phyloP scores from a whole-genome alignment of 495 filamentous ascomycete species.

The Echria macrotheca region DNA sequence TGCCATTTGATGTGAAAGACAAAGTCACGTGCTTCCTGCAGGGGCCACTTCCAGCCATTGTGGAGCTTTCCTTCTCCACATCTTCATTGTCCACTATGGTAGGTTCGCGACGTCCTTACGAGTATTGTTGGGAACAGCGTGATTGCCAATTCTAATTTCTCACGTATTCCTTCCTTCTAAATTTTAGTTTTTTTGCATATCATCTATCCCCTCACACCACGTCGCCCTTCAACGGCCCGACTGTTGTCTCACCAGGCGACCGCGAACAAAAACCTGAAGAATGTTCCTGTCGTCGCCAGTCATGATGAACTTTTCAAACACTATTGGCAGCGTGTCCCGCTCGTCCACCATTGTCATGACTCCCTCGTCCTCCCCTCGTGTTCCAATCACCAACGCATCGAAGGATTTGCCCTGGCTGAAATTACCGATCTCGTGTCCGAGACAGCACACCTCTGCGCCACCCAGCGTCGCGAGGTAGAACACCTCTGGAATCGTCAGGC shows the following conservation, averaged over 20 bases:
- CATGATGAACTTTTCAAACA: conserved; percentile 63
- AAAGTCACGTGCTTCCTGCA: too few relatives aligned
- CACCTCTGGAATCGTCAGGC: conserved; percentile 46
- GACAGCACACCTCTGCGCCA: conserved; percentile 55
- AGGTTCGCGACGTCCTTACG: too few relatives aligned
- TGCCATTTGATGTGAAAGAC: too few relatives aligned
- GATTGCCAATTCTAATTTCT: too few relatives aligned
- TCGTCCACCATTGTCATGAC: conserved; percentile 52
- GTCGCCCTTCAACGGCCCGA: too few relatives aligned
- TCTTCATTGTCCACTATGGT: too few relatives aligned
- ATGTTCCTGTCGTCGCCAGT: conserved; percentile 63
- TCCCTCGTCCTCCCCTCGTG: conserved; percentile 32
- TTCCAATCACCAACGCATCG: conserved; percentile 56
- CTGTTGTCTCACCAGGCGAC: conserved; percentile 45
- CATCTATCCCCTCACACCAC: conserved; percentile 15
- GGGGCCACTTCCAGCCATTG: too few relatives aligned
- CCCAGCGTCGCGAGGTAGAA: conserved; percentile 61
- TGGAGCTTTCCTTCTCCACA: too few relatives aligned
- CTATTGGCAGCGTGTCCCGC: conserved; percentile 37
- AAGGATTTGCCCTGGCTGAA: conserved; percentile 60
- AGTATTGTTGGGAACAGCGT: too few relatives aligned
- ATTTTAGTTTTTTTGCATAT: too few relatives aligned
- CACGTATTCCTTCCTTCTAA: too few relatives aligned
- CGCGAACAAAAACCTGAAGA: conserved; percentile 51
- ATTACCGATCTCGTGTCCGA: conserved; percentile 50